phyloP scores from a whole-genome alignment of 1,139 yeast genomes.

The Magnusiomyces fungicola region DNA sequence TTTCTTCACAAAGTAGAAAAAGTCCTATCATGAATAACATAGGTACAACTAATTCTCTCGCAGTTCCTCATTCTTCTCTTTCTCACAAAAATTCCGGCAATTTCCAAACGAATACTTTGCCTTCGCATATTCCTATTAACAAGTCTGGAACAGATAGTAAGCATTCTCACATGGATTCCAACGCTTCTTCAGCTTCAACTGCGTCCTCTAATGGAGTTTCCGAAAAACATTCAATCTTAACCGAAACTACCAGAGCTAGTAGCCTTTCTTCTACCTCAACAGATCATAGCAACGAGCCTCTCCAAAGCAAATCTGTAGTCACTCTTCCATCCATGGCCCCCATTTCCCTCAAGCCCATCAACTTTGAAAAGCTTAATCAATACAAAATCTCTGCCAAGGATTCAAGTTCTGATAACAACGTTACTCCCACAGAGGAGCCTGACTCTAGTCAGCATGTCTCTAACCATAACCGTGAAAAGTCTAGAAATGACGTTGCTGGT shows the following conservation, averaged over 20 bases:
- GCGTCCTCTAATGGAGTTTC: neutral
- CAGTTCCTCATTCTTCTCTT: neutral
- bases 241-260: neutral
- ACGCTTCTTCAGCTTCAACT: neutral
- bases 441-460: too few species aligned
- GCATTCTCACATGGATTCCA: slow-evolving; percentile 1
- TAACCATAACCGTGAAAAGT: neutral
- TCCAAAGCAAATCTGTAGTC: neutral
- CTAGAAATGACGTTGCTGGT: neutral
- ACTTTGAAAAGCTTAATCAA: neutral
- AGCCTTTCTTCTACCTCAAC: slow-evolving; percentile 1
- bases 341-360: neutral
- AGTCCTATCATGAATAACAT: neutral
- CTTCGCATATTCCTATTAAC: neutral
- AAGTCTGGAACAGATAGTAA: neutral
- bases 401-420: neutral
- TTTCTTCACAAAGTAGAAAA: neutral
- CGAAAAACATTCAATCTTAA: neutral
- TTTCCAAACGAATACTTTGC: neutral
- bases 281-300: neutral
- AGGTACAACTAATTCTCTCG: neutral
- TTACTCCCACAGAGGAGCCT: neutral
- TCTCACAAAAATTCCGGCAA: neutral
- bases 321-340: neutral
- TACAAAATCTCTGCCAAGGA: neutral